Conservation (phyloP, 106 monocot species). For the Dactylorhiza incarnata region DNA sequence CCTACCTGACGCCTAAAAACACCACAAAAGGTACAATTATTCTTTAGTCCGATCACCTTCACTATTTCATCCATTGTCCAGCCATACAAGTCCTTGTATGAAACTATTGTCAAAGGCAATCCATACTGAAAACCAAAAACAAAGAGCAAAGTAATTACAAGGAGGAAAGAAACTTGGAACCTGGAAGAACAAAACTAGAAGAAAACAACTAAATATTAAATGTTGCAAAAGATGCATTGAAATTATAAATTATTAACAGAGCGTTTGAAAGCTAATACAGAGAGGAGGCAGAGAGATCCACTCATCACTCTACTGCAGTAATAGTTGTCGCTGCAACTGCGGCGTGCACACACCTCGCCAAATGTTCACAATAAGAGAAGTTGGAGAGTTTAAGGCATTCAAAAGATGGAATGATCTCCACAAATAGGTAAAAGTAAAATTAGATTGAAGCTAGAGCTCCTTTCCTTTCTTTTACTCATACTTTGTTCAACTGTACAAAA, state of each 20-base stretch:
- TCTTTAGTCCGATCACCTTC: conserved; percentile 90
- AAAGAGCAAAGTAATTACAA: neutral
- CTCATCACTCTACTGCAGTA: neutral
- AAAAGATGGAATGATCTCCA: neutral
- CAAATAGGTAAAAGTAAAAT: neutral
- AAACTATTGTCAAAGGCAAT: conserved; percentile 87
- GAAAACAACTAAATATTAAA: neutral
- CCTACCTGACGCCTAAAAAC: conserved; percentile 97
- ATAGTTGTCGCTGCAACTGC: neutral
- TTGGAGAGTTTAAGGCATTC: neutral
- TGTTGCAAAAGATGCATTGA: neutral
- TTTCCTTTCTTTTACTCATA: neutral
- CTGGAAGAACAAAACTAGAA: neutral
- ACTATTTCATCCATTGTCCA: conserved; percentile 99
- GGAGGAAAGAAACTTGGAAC: neutral
- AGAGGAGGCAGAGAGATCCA: neutral
- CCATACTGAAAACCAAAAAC: conserved; percentile 51
- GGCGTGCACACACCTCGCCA: neutral
- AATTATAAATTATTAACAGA: neutral
- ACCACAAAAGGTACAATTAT: conserved; percentile 99
- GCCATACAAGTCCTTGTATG: conserved; percentile 92
- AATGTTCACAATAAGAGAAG: neutral
- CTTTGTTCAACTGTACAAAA: neutral
- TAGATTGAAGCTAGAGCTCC: neutral
- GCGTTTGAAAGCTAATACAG: neutral